Base-by-base conservation (phyloP, 2,329 filamentous ascomycete species). In the Cadophora gregata region DNA sequence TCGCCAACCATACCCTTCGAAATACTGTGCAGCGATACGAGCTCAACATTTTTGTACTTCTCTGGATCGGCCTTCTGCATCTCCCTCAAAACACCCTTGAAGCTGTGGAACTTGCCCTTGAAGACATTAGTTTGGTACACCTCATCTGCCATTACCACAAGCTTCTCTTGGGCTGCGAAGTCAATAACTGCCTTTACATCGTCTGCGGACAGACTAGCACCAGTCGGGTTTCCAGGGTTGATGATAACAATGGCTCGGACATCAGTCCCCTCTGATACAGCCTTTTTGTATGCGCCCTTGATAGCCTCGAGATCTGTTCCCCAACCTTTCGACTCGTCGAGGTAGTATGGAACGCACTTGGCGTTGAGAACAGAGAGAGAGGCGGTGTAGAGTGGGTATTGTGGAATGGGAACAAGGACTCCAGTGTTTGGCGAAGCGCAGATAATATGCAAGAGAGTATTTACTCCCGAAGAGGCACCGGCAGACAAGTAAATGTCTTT, bases 81-180 rank as follows among this genome's bases (percentile, higher is more conserved):
- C 73, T 90, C 85, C 70, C 94, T 88, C 60, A 99, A 87, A 48
- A 90, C 89, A 75, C 91, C 89, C 84, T 98, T 98, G 90, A 99
- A 98, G 76, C 92, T 96, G 81, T 92, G 88, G 84, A 99, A 99
- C 78, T 95, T 86, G 79, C 96, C 96, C 69, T 91, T 83, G 81
- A 99, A 99, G 74, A 99, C 92, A 80, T 99, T 99, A 77, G 96
- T 98, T 82, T 99, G 96, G 87, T 99, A 99, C 45, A 99, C 96
- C 81, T 99, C 96, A 77, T 99, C 96, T 62, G 96, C 96, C 75
- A 99, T 87, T 71, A 98, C 84, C 64, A 98, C 93, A 29, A 99
- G 86, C 74, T 90, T 88, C 84, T 97, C 88, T 79, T 94, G 85
- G 31, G 89, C 90, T 47, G 96, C 95, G 70, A 97, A 91, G 71